Conservation (phyloP, 1,284 basidiomycete genomes). For the Salmacisia buchloeana region DNA sequence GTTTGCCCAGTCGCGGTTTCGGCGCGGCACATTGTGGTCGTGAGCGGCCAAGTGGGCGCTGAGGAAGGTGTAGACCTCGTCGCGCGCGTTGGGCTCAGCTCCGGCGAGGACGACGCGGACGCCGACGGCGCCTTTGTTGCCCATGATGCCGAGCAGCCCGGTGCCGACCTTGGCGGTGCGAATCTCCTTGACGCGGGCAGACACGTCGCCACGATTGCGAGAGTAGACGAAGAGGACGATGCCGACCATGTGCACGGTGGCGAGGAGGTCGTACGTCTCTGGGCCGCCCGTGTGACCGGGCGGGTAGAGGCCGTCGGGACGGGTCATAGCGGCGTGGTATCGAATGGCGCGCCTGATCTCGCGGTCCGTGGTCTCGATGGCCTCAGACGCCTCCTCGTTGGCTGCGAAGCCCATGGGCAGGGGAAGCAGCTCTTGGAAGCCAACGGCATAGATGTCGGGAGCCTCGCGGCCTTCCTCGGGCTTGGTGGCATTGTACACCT, state of each 20-base stretch:
- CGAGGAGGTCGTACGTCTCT: constrained; percentile 42
- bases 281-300: constrained; percentile 39
- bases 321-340: constrained; percentile 46
- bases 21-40: constrained; percentile 64
- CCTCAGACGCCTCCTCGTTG: constrained; percentile 56
- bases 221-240: constrained; percentile 63
- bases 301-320: constrained; percentile 39
- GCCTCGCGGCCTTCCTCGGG: constrained; percentile 34
- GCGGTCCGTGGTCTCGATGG: constrained; percentile 62
- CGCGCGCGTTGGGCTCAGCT: constrained; percentile 18
- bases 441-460: constrained; percentile 73
- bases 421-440: constrained; percentile 81
- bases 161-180: constrained; percentile 43
- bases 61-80: constrained; percentile 66
- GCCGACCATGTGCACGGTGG: constrained; percentile 38
- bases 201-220: constrained; percentile 67
- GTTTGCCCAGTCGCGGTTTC: constrained; percentile 70
- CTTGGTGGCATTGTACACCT: constrained; percentile 20
- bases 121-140: constrained; percentile 92
- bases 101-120: constrained; percentile 66
- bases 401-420: constrained; percentile 53
- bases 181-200: constrained; percentile 54
- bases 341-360: constrained; percentile 51
- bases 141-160: constrained; percentile 59
- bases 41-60: constrained; percentile 84